Evolutionary conservation across 495 filamentous ascomycete species (phyloP), one percentile per base, ranked within the genome.

Genomic region (Podospora tetraspora): DNA sequence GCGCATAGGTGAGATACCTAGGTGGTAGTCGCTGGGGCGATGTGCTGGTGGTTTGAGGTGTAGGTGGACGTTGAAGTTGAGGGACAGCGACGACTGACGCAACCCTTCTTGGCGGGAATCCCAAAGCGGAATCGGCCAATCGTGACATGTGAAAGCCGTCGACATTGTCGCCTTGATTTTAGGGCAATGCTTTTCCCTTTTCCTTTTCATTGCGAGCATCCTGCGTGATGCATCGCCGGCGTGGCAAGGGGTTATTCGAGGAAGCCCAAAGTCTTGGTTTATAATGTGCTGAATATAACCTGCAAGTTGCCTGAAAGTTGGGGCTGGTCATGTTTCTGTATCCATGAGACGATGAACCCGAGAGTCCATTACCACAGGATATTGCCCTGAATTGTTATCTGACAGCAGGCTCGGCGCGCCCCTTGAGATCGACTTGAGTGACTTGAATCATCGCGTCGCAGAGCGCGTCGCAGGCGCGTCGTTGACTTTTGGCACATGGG

Each of bases 71-170:
- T 21, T 58, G 64, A 37, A 60, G 23, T 23, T 22, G 59, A 21
- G 13, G n/a, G 58, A n/a, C n/a, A n/a, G n/a, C n/a, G n/a, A n/a
- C n/a, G n/a, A 59, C 64, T 66, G 64, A 66, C 64, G 64, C 64
- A 66, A 66, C 30, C 10, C 25, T 11, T 29, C 64, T 59, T 66
- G 64, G 64, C 64, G 22, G 43, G 43, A n/a, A 7, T n/a, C 43
- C 43, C 52, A 24, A 30, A 25, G 23, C 56, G 64, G 29, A 24
- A 19, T 24, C 8, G 11, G 23, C 25, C 63, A 29, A 65, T 24
- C 22, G 63, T 66, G 52, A 59, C 64, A 66, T 66, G 64, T 66
- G 64, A 66, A 66, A 37, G 43, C 11, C 27, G 9, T 56, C 27
- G 22, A 27, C 59, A 2, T 37, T 13, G 59, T 29, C 23, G 23